phyloP scores from a whole-genome alignment of 1,284 basidiomycete genomes.

The Puccinia triticina region DNA sequence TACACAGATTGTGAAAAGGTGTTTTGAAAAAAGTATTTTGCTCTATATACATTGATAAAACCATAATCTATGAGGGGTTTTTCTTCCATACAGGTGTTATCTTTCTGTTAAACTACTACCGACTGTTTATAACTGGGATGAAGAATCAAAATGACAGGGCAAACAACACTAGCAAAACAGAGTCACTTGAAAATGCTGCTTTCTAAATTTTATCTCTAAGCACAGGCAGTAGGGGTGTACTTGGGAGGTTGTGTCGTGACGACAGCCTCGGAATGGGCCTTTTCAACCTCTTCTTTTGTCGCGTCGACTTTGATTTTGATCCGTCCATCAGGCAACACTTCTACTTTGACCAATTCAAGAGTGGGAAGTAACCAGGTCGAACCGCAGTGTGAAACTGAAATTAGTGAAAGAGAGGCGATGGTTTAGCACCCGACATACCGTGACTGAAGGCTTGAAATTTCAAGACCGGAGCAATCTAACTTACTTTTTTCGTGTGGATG shows the following conservation, averaged over 20 bases:
- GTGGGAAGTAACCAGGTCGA: conserved; percentile 40
- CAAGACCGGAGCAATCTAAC: background rate
- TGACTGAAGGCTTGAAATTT: background rate
- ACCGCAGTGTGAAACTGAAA: conserved; percentile 36
- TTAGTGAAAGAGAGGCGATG: background rate
- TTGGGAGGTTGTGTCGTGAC: background rate
- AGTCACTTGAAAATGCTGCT: background rate
- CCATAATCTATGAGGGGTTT: too few relatives aligned
- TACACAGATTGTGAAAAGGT: too few relatives aligned
- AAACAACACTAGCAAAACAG: too few relatives aligned
- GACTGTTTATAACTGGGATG: too few relatives aligned
- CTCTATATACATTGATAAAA: too few relatives aligned
- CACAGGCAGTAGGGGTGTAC: background rate
- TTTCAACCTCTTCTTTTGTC: conserved; percentile 32
- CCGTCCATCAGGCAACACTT: conserved; percentile 56
- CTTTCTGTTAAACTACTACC: too few relatives aligned
- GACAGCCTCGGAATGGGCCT: conserved; percentile 35
- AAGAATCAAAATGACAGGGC: too few relatives aligned
- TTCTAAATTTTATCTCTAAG: background rate
- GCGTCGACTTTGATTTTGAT: conserved; percentile 57
- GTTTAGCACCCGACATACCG: background rate
- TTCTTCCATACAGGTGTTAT: too few relatives aligned
- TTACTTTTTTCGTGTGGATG: conserved; percentile 57
- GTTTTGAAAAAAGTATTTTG: too few relatives aligned
- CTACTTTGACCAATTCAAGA: conserved; percentile 62